phyloP scores from a whole-genome alignment of 495 filamentous ascomycete species.

The Daldinia caldariorum region DNA sequence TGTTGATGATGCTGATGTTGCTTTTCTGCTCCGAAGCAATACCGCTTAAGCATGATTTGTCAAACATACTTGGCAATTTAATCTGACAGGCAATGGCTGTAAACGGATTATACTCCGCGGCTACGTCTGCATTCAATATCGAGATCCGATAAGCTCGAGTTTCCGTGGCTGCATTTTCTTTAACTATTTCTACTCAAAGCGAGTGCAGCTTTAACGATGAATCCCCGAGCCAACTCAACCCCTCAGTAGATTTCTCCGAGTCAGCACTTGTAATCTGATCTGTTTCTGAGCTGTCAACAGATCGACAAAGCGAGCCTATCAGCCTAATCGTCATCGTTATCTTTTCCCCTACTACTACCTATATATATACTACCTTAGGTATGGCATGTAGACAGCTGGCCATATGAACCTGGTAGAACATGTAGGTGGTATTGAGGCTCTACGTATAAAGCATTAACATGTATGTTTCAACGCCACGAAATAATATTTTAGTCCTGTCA shows the following conservation, averaged over 20 bases:
- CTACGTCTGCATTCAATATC: constrained; percentile 12
- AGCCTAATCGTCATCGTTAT: neutral
- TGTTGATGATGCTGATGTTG: constrained; percentile 20
- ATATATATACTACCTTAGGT: too few species aligned
- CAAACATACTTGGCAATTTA: constrained; percentile 26
- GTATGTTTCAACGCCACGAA: constrained; percentile 13
- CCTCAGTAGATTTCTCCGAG: neutral
- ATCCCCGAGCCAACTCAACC: neutral
- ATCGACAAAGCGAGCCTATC: neutral
- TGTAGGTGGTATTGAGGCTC: neutral
- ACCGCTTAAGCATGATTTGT: constrained; percentile 5
- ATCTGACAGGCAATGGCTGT: constrained; percentile 7
- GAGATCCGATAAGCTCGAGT: constrained; percentile 26
- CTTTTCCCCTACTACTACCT: neutral
- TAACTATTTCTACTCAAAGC: neutral
- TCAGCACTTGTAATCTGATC: neutral
- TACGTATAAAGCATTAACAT: neutral
- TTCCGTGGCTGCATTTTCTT: constrained; percentile 8
- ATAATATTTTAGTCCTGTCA: constrained; percentile 14
- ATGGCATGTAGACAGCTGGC: neutral
- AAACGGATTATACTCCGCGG: constrained; percentile 18
- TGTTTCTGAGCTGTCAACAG: constrained; percentile 3
- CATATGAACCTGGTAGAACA: neutral
- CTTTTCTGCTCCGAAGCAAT: constrained; percentile 3
- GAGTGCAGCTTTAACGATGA: neutral